Evolutionary conservation across 2,329 filamentous ascomycete species (phyloP), one percentile per base, ranked within the genome.

Genomic region (Aspergillus sp.): DNA sequence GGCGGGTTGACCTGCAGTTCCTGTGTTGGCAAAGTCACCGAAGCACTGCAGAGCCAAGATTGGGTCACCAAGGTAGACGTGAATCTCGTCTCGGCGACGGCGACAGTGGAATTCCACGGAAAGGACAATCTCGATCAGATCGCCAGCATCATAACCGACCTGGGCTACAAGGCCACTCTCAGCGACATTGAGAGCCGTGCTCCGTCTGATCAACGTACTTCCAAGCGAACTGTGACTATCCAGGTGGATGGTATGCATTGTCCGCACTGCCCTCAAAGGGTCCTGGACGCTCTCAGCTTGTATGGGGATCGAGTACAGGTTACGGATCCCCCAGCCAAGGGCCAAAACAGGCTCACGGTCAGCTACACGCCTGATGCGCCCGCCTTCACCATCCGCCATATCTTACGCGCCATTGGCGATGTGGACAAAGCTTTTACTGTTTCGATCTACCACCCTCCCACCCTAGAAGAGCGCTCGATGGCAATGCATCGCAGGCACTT

Each of bases 401-500:
- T 97, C 40, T 75, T 95, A 11, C 73, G 77, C 11, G 79, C 83
- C 1, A 88, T 97, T 46, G 78, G 84, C 50, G 78, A 79, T 3
- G 78, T 83, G 5, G 88, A 96, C 62, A 74, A 80, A 1, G 81
- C 78, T 0, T 88, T 96, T 56, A 76, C 74, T 21, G 83, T 87
- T 1, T 84, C 81, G 2, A 82, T 97, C 11, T 87, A 91, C 65
- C 89, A 93, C 58, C 87, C 89, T 0, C 89, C 88, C 0, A 91
- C 87, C 0, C 80, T 96, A 3, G 92, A 96, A 70, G 89, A 96
- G 63, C 83, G 89, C 7, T 89, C 91, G 3, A 84, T 82, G 57
- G 76, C 79, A 36, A 89, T 96, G 66, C 87, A 89, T 55, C 78
- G 79, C 17, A 4, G 23, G 6, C 23, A 25, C 82, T 81, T 53